Evolutionary conservation across 2,329 filamentous ascomycete genomes (phyloP), one percentile per base, ranked within the genome.

Genomic region (Alternaria infectoria): DNA sequence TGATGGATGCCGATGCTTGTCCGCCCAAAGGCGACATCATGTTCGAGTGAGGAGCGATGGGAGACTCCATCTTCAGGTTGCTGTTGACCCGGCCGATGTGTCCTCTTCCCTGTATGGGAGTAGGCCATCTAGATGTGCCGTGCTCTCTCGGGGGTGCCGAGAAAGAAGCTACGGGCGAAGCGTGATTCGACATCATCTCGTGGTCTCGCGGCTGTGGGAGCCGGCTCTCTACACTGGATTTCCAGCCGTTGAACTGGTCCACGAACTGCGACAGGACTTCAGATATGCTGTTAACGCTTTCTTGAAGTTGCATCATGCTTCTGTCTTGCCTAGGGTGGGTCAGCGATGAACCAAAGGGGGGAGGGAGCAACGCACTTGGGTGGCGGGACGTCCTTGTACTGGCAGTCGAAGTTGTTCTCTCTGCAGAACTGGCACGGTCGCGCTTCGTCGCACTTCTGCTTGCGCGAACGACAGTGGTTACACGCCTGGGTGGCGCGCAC

Each of bases 301-400:
- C 76, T 47, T 85, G 74, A 36, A 86, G 80, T 71, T 85, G 81
- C 70, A 83, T 81, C 74, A 84, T 82, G 68, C 84, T 86, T 77
- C 84, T 70, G 73, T 86, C 80, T 79, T 85, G 80, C 58, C 77
- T 79, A 60, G 51, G 47, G 51, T 64, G 17, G 65, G 75, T 75
- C 62, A 76, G 69, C 55, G 23, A 46, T 9, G 30, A n/a, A 56
- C 23, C 21, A 55, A 45, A 50, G 23, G 36, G 28, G 13, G 36
- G 30, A 50, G 45, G 11, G 28, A 21, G 23, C 11, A 36, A 49
- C 91, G 78, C 85, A 97, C 92, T 96, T 95, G 76, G 96, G 96
- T 15, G 93, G 93, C 21, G 93, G 91, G 6, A 96, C 91, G 75
- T 97, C 94, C 69, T 94, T 90, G 79, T 97, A 98, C 79, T 92